phyloP scores from a whole-genome alignment of 2,329 filamentous ascomycete genomes.

The Orbilia javanica region DNA sequence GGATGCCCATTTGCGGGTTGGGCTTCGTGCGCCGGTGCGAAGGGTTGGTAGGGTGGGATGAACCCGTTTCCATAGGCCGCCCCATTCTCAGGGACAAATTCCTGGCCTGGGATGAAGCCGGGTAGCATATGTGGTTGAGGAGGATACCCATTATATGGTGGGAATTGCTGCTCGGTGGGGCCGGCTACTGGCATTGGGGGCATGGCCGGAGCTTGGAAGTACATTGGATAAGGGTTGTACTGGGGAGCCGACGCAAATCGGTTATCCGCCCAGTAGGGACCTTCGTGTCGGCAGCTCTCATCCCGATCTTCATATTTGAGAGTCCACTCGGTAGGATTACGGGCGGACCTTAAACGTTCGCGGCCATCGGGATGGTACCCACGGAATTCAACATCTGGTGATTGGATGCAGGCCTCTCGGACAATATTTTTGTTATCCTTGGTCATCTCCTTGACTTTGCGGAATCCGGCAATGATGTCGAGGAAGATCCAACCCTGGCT shows the following conservation, averaged over 20 bases:
- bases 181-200: slow-evolving; percentile 49
- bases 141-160: slow-evolving; percentile 46
- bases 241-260: slow-evolving; percentile 64
- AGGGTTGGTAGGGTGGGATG: slow-evolving; percentile 47
- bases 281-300: slow-evolving; percentile 78
- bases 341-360: slow-evolving; percentile 47
- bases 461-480: slow-evolving; percentile 84
- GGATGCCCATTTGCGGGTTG: slow-evolving; percentile 46
- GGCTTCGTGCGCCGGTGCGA: slow-evolving; percentile 37
- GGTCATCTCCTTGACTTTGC: slow-evolving; percentile 80
- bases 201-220: slow-evolving; percentile 63
- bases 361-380: slow-evolving; percentile 54
- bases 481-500: slow-evolving; percentile 90
- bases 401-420: slow-evolving; percentile 79
- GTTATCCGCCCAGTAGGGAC: slow-evolving; percentile 69
- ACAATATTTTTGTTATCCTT: slow-evolving; percentile 77
- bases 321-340: slow-evolving; percentile 74
- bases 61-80: slow-evolving; percentile 56
- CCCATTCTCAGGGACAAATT: slow-evolving; percentile 58
- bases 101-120: slow-evolving; percentile 49
- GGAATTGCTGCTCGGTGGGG: slow-evolving; percentile 44
- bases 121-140: slow-evolving; percentile 46
- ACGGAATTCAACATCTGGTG: slow-evolving; percentile 77
- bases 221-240: slow-evolving; percentile 65
- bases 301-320: slow-evolving; percentile 79